Conservation (phyloP, 192 early-diverging fungal genomes). For the Podila clonocystis region DNA sequence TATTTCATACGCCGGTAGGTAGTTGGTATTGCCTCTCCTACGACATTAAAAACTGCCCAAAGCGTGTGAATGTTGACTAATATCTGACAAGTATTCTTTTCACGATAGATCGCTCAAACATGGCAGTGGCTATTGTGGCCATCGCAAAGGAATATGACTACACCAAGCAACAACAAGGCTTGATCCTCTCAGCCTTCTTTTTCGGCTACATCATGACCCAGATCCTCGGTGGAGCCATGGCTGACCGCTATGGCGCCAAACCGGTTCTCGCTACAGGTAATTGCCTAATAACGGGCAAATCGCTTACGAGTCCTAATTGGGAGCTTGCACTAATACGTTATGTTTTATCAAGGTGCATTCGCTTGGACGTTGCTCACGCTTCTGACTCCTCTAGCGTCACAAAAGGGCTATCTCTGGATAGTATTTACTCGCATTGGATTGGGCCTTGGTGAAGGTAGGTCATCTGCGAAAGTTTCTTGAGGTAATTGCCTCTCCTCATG, state of each 20-base stretch:
- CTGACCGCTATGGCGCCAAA: slow-evolving; percentile 54
- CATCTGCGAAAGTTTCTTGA: neutral
- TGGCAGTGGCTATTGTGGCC: slow-evolving; percentile 52
- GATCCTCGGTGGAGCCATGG: slow-evolving; percentile 45
- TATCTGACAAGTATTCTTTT: neutral
- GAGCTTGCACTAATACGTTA: neutral
- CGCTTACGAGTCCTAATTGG: neutral
- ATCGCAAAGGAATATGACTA: slow-evolving; percentile 45
- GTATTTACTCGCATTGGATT: slow-evolving; percentile 39
- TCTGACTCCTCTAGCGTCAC: slow-evolving; percentile 28
- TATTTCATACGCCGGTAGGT: slow-evolving; percentile 45
- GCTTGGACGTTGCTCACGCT: slow-evolving; percentile 46
- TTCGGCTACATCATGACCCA: slow-evolving; percentile 51
- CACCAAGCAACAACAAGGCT: slow-evolving; percentile 31
- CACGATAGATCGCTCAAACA: slow-evolving; percentile 49
- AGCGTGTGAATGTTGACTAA: neutral
- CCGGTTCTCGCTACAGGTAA: slow-evolving; percentile 43
- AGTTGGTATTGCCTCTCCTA: too few relatives aligned
- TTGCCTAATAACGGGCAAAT: neutral
- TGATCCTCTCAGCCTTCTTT: slow-evolving; percentile 47
- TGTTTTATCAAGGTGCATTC: slow-evolving; percentile 24
- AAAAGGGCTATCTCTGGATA: slow-evolving; percentile 16
- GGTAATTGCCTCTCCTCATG: neutral
- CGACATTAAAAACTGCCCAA: neutral
- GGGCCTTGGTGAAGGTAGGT: slow-evolving; percentile 46